Percentiles rank a stretch among this genome's conserved stretches.
Conservation (phyloP, 768 basidiomycete species). For the Amanita exitialis region DNA sequence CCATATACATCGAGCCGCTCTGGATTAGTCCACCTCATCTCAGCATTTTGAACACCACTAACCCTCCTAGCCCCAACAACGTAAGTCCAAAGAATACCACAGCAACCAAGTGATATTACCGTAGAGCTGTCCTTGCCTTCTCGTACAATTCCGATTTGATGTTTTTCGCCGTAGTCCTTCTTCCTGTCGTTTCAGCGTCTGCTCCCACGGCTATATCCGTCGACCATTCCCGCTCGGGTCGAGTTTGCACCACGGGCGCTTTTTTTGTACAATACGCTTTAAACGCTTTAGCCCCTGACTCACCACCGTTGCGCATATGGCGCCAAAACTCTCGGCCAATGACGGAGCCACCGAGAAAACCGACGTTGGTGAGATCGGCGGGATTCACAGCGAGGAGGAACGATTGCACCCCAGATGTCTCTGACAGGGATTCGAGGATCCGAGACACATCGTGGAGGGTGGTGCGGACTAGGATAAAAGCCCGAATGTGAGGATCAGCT, state of each 20-base stretch:
- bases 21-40: slow-evolving; percentile 72
- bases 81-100: background rate
- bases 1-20: slow-evolving; percentile 45
- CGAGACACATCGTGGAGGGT: slow-evolving; percentile 40
- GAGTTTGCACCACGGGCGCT: slow-evolving; percentile 3
- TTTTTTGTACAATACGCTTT: slow-evolving; percentile 32
- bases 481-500: slow-evolving; percentile 9
- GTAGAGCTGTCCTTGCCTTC: slow-evolving; percentile 39
- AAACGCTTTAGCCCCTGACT: slow-evolving; percentile 46
- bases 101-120: slow-evolving; percentile 23
- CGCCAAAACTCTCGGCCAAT: slow-evolving; percentile 61
- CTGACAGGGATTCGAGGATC: slow-evolving; percentile 42
- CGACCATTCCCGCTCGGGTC: background rate
- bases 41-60: slow-evolving; percentile 52
- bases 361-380: slow-evolving; percentile 29
- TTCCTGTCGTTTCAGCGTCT: slow-evolving; percentile 12
- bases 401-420: slow-evolving; percentile 43
- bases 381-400: slow-evolving; percentile 56
- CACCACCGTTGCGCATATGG: slow-evolving; percentile 47
- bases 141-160: slow-evolving; percentile 51
- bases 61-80: slow-evolving; percentile 26
- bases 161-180: slow-evolving; percentile 21
- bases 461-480: slow-evolving; percentile 27
- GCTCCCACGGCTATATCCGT: slow-evolving; percentile 8
- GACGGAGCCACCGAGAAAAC: slow-evolving; percentile 56